Conservation (phyloP, 768 basidiomycete genomes). For the Boletus barrowsii region DNA sequence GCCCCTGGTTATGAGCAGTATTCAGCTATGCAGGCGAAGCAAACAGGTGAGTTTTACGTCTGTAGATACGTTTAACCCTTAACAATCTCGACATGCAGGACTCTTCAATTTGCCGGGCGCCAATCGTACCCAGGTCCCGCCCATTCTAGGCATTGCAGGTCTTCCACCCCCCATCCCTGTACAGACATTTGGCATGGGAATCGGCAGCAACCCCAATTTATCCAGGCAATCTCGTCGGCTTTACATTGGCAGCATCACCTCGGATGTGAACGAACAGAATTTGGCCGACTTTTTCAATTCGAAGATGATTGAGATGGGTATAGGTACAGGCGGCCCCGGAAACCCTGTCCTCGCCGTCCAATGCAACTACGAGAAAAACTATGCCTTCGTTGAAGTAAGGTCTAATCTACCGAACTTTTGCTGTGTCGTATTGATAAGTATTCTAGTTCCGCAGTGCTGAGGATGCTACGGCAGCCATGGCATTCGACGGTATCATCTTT, state of each 20-base stretch:
- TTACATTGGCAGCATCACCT: slow-evolving; percentile 96
- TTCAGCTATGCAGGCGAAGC: slow-evolving; percentile 95
- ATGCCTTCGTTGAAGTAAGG: slow-evolving; percentile 94
- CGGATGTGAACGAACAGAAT: slow-evolving; percentile 91
- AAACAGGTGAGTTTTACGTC: slow-evolving; percentile 64
- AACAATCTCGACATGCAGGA: slow-evolving; percentile 45
- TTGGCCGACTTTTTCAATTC: slow-evolving; percentile 92
- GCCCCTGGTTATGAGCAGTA: slow-evolving; percentile 95
- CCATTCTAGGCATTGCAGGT: slow-evolving; percentile 77
- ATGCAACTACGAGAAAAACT: slow-evolving; percentile 98
- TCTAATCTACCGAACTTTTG: neutral
- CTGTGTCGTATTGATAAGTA: slow-evolving; percentile 6
- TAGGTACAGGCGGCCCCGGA: slow-evolving; percentile 79
- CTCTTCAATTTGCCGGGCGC: slow-evolving; percentile 96
- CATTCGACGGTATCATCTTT: slow-evolving; percentile 96
- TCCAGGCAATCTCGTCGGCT: slow-evolving; percentile 92
- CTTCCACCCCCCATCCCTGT: slow-evolving; percentile 82
- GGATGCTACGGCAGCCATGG: slow-evolving; percentile 95
- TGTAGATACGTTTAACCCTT: neutral
- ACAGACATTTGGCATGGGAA: slow-evolving; percentile 82
- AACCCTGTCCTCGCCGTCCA: slow-evolving; percentile 92
- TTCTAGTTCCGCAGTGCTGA: slow-evolving; percentile 94
- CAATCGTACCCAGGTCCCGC: slow-evolving; percentile 83
- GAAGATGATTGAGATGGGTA: slow-evolving; percentile 91
- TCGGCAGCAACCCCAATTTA: slow-evolving; percentile 82